Percentiles rank a stretch among this genome's conserved stretches.
phyloP scores from a whole-genome alignment of 768 basidiomycete genomes.

The Tricholoma flavovirens region DNA sequence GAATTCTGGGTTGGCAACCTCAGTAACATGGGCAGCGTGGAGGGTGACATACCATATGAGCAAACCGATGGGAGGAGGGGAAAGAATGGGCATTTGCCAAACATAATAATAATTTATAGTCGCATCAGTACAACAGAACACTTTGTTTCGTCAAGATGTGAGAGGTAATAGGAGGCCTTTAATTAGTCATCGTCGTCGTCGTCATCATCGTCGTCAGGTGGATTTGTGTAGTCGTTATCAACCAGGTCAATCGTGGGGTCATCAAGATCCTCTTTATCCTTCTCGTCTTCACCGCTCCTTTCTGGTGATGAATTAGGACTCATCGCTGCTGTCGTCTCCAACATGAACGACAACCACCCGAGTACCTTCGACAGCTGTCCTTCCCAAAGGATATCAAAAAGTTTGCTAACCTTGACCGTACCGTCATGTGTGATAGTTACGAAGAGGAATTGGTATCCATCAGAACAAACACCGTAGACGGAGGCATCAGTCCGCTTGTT shows the following conservation, averaged over 20 bases:
- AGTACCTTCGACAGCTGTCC: not conserved
- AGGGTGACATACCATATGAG: not conserved
- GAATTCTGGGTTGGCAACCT: not conserved
- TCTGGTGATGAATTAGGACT: not conserved
- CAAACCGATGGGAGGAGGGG: not conserved
- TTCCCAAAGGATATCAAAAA: not conserved
- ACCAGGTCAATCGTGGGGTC: not conserved
- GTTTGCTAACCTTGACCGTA: not conserved
- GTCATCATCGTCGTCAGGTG: not conserved
- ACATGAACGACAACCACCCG: conserved; percentile 1
- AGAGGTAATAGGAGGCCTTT: not conserved
- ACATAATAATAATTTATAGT: not conserved
- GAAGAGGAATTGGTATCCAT: not conserved
- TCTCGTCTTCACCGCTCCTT: not conserved
- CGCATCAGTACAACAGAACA: not conserved
- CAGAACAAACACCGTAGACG: not conserved
- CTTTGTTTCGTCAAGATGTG: not conserved
- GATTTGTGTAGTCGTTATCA: conserved; percentile 1
- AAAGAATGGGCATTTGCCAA: not conserved
- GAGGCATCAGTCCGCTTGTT: not conserved
- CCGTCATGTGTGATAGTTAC: not conserved
- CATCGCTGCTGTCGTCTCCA: not conserved
- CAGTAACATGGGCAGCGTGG: not conserved
- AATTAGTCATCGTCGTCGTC: not conserved
- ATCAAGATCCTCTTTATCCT: not conserved